Evolutionary conservation across 106 monocot species (phyloP), one percentile per base, ranked within the genome.

Genomic region (Allium sativum): DNA sequence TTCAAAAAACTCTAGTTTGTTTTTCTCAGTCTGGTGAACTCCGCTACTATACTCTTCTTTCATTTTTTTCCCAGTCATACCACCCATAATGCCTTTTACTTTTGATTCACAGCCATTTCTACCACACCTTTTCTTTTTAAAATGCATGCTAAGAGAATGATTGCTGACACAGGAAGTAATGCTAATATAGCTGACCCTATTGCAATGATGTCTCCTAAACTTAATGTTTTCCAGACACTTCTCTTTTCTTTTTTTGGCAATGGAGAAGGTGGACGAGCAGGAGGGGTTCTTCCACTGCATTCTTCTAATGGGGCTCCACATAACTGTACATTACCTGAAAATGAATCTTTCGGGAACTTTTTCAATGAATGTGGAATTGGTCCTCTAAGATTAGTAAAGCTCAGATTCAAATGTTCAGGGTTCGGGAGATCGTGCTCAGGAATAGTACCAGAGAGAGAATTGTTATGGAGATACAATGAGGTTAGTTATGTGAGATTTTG

Each of bases 1-100:
- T 52, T 98, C 91, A 42, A 98, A 98, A 72, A 98, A 98, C 18
- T 85, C 70, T 58, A 98, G 62, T 40, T 88, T 98, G 62, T 98
- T 91, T 66, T 79, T 88, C 68, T 92, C 98, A 9, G 85, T 76
- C 40, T 88, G 82, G 59, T 99, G 98, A 65, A 79, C 81, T 20
- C 85, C 82, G 48, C 91, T 98, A 53, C 90, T 84, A 58, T 75
- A 83, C 41, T 85, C 81, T 62, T 85, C 98, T 40, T 72, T 79
- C 10, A 82, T 67, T 46, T 64, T 48, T 22, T 98, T 91, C 44
- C 83, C 98, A 50, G 59, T 73, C 54, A 77, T 74, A 65, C 70
- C 71, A 56, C 82, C 70, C 15, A 55, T 55, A 22, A 65, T 20
- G 12, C 59, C 68, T 70, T 92, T 98, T 66, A 65, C 87, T 55